Percentiles rank a stretch among this genome's conserved stretches.
Evolutionary conservation across 306 rosid species (phyloP).

Genomic region (Cicer chorassanicum): DNA sequence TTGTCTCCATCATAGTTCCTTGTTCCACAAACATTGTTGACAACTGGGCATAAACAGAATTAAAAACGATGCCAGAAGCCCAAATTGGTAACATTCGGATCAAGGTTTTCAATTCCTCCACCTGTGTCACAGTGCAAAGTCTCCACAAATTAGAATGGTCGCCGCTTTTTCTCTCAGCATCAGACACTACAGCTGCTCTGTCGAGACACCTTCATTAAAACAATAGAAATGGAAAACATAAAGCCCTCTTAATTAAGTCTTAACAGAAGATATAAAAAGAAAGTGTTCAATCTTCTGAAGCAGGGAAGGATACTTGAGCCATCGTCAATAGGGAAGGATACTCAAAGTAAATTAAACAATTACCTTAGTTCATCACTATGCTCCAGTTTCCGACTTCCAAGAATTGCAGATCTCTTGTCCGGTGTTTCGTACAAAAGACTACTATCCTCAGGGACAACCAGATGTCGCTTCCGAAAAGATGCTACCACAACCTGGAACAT

Average conservation of each 20-base stretch:
- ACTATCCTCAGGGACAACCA: constrained; percentile 70
- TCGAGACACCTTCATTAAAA: constrained; percentile 79
- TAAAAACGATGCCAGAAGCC: constrained; percentile 87
- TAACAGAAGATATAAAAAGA: neutral
- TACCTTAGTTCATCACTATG: constrained; percentile 83
- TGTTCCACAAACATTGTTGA: constrained; percentile 94
- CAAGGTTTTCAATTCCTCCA: constrained; percentile 89
- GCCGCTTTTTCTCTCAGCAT: constrained; percentile 59
- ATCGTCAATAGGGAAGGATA: constrained; percentile 13
- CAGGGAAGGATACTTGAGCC: constrained; percentile 2
- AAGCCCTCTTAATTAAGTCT: neutral
- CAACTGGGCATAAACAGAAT: constrained; percentile 92
- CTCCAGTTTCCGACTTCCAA: constrained; percentile 86
- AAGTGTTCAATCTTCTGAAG: constrained; percentile 14
- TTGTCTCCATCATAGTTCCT: constrained; percentile 84
- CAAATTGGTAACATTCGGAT: constrained; percentile 93
- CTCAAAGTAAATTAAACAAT: constrained; percentile 35
- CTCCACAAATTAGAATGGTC: constrained; percentile 75
- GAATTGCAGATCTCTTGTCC: constrained; percentile 75
- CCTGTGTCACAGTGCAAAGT: constrained; percentile 92
- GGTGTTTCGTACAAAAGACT: constrained; percentile 76
- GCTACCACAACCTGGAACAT: constrained; percentile 96
- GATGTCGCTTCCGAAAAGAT: constrained; percentile 65
- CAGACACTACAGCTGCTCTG: constrained; percentile 79
- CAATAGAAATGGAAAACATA: neutral